Base-by-base conservation (phyloP, 805 yeast species). In the Lipomyces sp. region DNA sequence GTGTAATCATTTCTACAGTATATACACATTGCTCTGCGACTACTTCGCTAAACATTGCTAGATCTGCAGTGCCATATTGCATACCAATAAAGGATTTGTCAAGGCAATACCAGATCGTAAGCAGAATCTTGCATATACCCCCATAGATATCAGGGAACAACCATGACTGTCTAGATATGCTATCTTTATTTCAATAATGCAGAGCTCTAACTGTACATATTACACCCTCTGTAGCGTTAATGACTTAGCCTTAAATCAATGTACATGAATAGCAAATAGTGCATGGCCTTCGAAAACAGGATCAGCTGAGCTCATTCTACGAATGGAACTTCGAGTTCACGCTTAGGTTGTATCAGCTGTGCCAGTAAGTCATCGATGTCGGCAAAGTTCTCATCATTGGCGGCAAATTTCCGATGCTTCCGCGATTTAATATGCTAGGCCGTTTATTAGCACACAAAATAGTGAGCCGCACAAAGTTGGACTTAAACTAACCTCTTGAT, bases 331-430 rank as follows among this genome's bases (percentile, higher is more conserved):
- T 37, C 3, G n/a, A 42, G 29, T 42, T 29, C 54, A 32, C 54
- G 54, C 35, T 11, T 29, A 6, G 60, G 57, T 37, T 60, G 66
- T 3, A 56, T 58, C 30, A 65, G 51, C 34, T 54, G 34, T n/a
- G 51, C 42, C 66, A 93, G 89, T 71, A 93, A 80, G 3, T 82
- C 80, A 78, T 94, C 98, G 69, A 94, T 90, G 55, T 88, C 90
- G 58, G 78, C 82, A 77, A 93, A 94, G 75, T 92, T 90, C 13
- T 79, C 76, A 73, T 85, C 86, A 71, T 89, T 86, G 55, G 81
- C 78, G 2, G 98, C 98, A 79, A 92, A 93, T 62, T 85, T 84
- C 59, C 89, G 81, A 76, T 94, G 99, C 70, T 87, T 85, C 45
- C 84, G 84, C 32, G 91, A 83, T 35, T 74, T 73, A 53, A 91